phyloP scores from a whole-genome alignment of 2,329 filamentous ascomycete genomes.

The Colletotrichum spaethianum region DNA sequence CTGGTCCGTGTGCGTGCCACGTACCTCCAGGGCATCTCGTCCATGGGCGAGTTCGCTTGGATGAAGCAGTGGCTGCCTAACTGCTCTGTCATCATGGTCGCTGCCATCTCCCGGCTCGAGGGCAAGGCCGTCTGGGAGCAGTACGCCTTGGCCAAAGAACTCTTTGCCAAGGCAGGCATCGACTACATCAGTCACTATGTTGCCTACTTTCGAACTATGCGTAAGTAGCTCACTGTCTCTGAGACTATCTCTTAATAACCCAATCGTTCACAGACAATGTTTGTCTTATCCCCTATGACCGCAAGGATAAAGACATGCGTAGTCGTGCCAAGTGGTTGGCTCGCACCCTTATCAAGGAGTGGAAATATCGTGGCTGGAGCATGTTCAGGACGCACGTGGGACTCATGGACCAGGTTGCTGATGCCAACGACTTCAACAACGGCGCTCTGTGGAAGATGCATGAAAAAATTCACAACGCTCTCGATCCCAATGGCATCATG shows the following conservation, averaged over 20 bases:
- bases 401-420: constrained; percentile 61
- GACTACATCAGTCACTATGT: constrained; percentile 36
- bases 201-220: constrained; percentile 34
- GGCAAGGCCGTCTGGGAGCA: constrained; percentile 30
- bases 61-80: constrained; percentile 36
- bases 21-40: constrained; percentile 32
- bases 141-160: constrained; percentile 24
- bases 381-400: constrained; percentile 63
- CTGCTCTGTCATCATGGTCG: constrained; percentile 34
- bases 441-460: constrained; percentile 59
- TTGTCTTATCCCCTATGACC: constrained; percentile 64
- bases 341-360: constrained; percentile 56
- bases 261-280: constrained; percentile 57
- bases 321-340: constrained; percentile 49
- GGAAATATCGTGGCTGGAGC: constrained; percentile 57
- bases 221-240: neutral
- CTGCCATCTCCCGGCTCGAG: constrained; percentile 19
- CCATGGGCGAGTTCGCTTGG: constrained; percentile 35
- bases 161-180: constrained; percentile 30
- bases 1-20: constrained; percentile 25
- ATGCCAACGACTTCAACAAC: constrained; percentile 60
- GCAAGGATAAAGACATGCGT: constrained; percentile 55
- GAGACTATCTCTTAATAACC: neutral
- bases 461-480: constrained; percentile 58
- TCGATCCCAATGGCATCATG: constrained; percentile 58